A percentile compares a stretch with the other conserved stretches of the same genome.
Evolutionary conservation across 345 rosid genomes (phyloP).

Genomic region (Nephelium lappaceum): DNA sequence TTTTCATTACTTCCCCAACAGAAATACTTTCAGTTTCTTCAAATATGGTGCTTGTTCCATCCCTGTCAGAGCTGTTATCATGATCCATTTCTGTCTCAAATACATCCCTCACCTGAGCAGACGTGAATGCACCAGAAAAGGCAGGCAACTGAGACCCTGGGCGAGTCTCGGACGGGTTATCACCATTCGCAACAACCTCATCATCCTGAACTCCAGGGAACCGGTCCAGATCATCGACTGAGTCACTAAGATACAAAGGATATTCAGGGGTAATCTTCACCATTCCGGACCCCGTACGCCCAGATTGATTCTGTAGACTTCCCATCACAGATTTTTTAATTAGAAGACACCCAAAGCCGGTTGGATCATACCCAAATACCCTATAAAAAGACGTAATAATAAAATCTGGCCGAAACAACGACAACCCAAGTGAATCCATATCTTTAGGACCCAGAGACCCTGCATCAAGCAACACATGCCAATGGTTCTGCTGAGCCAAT

Average conservation of each 20-base stretch:
- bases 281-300: conserved; percentile 91
- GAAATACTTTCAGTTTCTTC: conserved; percentile 94
- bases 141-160: conserved; percentile 78
- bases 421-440: conserved; percentile 98
- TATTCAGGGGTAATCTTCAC: conserved; percentile 96
- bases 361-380: conserved; percentile 95
- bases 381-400: conserved; percentile 94
- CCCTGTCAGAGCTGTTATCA: conserved; percentile 80
- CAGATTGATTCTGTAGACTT: conserved; percentile 89
- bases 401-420: conserved; percentile 96
- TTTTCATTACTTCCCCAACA: conserved; percentile 95
- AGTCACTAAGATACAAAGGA: conserved; percentile 91
- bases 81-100: conserved; percentile 88
- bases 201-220: conserved; percentile 55
- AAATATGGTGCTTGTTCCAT: conserved; percentile 85
- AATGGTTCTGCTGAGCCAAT: conserved; percentile 93
- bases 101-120: conserved; percentile 93
- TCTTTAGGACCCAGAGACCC: conserved; percentile 99
- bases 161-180: conserved; percentile 56
- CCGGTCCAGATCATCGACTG: conserved; percentile 80
- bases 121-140: conserved; percentile 87
- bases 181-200: conserved; percentile 58
- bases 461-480: conserved; percentile 99
- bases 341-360: conserved; percentile 97
- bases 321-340: conserved; percentile 98